Base-by-base conservation (phyloP, 306 rosid species). In the Cercis canadensis region DNA sequence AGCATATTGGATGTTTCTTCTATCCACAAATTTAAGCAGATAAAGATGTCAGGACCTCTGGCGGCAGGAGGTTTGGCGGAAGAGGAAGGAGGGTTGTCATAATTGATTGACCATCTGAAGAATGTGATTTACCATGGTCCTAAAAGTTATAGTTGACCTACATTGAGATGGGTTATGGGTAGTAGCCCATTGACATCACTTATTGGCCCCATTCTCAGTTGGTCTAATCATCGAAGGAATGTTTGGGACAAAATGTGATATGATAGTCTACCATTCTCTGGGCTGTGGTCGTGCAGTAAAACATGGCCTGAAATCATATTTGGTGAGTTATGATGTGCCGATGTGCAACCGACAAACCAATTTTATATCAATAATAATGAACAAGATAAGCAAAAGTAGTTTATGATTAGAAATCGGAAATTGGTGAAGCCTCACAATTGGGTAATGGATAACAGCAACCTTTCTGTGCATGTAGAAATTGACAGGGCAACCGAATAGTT, bases 401-500 rank as follows among this genome's bases (percentile, higher is more conserved):
- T 70, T 53, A 49, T 65, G 43, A 79, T 83, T 71, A 57, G 32
- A 62, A 43, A 76, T 58, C 4, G 41, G 43, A 33, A 57, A 77
- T 79, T 67, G 89, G 96, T 85, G 85, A 62, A 73, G 79, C 72
- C 78, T 75, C 76, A 40, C 81, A 21, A 65, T 86, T 87, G 47
- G 37, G 40, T 57, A 73, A 65, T 62, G 78, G 70, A 76, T 61
- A 73, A 59, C 46, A 61, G 67, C 45, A 75, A 81, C 80, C 65
- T 80, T 59, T 31, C 58, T 50, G 60, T 74, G 72, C 84, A 46
- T 67, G 76, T 58, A 51, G 40, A 88, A 81, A 78, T 78, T 69
- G 97, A 94, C 89, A 60, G 39, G 44, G 49, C 86, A 94, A 80
- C 98, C 57, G 57, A 79, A 66, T 72, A 69, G 90, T 81, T 67